These are phyloP conservation scores for Hericium rajendrae DNA, from an alignment of 768 basidiomycete genomes.

Conservation along the genomic window DNA sequence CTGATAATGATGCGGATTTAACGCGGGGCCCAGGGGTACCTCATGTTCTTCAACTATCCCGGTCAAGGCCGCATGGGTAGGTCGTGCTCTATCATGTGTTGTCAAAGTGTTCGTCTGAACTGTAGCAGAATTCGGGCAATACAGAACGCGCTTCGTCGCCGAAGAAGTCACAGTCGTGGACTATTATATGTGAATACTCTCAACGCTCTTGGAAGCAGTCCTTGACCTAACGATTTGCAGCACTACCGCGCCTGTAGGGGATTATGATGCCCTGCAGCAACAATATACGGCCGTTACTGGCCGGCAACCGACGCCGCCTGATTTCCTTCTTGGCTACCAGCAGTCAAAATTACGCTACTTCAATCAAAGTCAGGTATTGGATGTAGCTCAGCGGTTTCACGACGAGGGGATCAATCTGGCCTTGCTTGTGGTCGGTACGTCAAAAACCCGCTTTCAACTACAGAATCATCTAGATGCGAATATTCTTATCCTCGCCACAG, in stretches of 20 bases:
- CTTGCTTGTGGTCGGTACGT: not conserved
- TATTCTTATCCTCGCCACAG: not conserved
- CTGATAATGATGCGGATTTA: not conserved
- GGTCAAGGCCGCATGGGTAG: not conserved
- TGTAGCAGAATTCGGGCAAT: not conserved
- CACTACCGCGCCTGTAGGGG: not conserved
- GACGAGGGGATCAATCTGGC: not conserved
- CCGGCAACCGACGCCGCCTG: not conserved
- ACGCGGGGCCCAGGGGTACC: not conserved
- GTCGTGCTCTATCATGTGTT: not conserved
- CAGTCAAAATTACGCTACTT: not conserved
- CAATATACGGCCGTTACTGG: not conserved
- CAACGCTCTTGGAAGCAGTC: not conserved
- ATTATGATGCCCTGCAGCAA: not conserved
- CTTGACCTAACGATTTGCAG: not conserved
- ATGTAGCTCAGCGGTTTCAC: not conserved
- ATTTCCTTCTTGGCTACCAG: not conserved
- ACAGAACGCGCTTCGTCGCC: not conserved
- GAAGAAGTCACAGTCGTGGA: not conserved
- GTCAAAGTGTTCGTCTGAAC: not conserved
- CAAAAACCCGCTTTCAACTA: not conserved
- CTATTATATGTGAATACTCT: not conserved
- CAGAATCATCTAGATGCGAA: not conserved
- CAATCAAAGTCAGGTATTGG: not conserved
- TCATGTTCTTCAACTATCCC: not conserved